Conservation (phyloP, 176 grass and related monocot genomes). For the Musa troglodytarum region DNA sequence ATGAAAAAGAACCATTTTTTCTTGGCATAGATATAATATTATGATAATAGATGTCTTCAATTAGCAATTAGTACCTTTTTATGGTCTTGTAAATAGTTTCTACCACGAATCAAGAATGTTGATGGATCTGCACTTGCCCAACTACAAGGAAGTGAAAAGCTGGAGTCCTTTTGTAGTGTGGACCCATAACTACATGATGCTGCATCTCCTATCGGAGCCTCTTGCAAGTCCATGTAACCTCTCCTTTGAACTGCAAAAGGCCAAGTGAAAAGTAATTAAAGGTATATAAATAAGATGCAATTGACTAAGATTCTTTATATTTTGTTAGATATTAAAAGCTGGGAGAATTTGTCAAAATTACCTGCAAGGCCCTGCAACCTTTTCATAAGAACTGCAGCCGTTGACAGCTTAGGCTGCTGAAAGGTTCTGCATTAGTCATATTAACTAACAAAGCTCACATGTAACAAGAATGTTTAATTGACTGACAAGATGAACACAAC, state of each 20-base stretch:
- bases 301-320: background rate
- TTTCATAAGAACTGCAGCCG: conserved; percentile 18
- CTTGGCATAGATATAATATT: background rate
- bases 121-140: conserved; percentile 89
- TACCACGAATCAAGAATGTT: conserved; percentile 89
- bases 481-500: conserved; percentile 18
- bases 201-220: background rate
- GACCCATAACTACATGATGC: conserved; percentile 49
- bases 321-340: background rate
- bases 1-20: background rate
- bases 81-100: conserved; percentile 78
- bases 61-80: conserved; percentile 44
- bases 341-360: background rate
- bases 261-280: background rate
- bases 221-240: conserved; percentile 8
- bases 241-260: conserved; percentile 11
- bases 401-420: background rate
- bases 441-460: background rate
- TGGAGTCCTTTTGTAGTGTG: conserved; percentile 74
- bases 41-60: background rate
- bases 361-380: conserved; percentile 18
- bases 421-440: conserved; percentile 3
- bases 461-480: conserved; percentile 22
- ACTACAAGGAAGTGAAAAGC: conserved; percentile 43
- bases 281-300: background rate